Evolutionary conservation across 169 alveolate genomes (phyloP), one percentile per base, ranked within the genome.

Genomic region (Neospora caninum): DNA sequence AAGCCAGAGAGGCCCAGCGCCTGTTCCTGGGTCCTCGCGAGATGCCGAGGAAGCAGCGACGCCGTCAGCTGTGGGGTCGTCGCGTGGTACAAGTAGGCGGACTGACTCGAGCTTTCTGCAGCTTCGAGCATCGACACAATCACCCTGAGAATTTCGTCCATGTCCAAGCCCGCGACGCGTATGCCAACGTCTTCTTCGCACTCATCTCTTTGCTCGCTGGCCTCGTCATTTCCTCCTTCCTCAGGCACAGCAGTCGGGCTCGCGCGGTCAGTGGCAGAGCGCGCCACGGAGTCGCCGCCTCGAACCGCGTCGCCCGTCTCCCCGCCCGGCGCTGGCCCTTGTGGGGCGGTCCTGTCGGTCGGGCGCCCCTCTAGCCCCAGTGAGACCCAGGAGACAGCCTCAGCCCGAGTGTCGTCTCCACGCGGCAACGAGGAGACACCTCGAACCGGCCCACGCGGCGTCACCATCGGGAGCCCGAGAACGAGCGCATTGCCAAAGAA

Each of bases 31-130:
- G 93, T 82, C 42, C 89, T 13, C 38, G 89, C 64, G 41, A 82
- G 88, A n/a, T 82, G 94, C 31, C 91, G 80, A 39, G 94, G 92
- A 38, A 92, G 49, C n/a, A 67, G 78, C 38, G 92, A 80, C 29
- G 92, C 43, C 18, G 94, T 92, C 22, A 92, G 78, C 78, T 42
- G 94, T 86, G 94, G 94, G 82, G 73, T 88, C 39, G 92, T 43
- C 0, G 94, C 94, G 38, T 92, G 82, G 88, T 88, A 92, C 29
- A 92, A 54, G 41, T 82, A 82, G 6, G 89, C 67, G 22, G 89
- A 2, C 41, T 38, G 69, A 31, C 89, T 42, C 34, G 89, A 4
- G 38, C 43, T 36, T 41, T 82, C 89, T 1, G 67, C 64, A 27
- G 69, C 89, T 31, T 82, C 89, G 10, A 82, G 67, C 89, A 82